phyloP scores from a whole-genome alignment of 139 green algal species.

The Chlamydomonas schloesseri region DNA sequence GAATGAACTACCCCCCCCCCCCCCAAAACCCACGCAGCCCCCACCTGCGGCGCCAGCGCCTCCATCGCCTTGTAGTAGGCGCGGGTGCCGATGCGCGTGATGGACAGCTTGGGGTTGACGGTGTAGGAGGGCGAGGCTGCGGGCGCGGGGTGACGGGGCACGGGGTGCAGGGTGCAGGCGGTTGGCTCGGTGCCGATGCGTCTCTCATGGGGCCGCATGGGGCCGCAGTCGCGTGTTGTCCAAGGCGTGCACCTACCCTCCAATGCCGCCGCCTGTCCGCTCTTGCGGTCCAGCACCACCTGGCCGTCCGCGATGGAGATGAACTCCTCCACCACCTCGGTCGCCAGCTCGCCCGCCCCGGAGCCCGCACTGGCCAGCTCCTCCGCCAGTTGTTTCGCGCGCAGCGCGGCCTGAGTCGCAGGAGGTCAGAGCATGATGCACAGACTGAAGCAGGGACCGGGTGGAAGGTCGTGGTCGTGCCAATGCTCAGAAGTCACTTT shows the following conservation, averaged over 20 bases:
- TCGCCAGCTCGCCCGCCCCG: conserved; percentile 53
- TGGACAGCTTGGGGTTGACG: conserved; percentile 70
- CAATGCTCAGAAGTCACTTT: no score
- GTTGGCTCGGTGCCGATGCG: no score
- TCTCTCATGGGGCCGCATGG: no score
- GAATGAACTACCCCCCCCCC: background rate
- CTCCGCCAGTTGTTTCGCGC: conserved; percentile 44
- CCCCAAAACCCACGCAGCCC: background rate
- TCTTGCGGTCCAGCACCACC: conserved; percentile 48
- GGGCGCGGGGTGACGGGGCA: background rate
- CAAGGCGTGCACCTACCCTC: no score
- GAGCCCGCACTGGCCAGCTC: conserved; percentile 25
- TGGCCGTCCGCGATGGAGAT: conserved; percentile 94
- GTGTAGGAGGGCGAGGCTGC: conserved; percentile 35
- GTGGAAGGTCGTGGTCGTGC: no score
- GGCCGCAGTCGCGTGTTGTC: no score
- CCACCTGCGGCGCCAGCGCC: conserved; percentile 70
- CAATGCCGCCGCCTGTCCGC: background rate
- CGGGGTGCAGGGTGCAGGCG: conserved; percentile 55
- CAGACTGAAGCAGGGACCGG: background rate
- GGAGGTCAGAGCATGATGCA: background rate
- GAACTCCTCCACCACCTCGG: conserved; percentile 91
- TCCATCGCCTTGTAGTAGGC: conserved; percentile 78
- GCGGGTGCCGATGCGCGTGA: conserved; percentile 83
- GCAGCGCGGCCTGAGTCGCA: conserved; percentile 23